Base-by-base conservation (phyloP, 1,139 yeast genomes). In the Candida mesenterica region DNA sequence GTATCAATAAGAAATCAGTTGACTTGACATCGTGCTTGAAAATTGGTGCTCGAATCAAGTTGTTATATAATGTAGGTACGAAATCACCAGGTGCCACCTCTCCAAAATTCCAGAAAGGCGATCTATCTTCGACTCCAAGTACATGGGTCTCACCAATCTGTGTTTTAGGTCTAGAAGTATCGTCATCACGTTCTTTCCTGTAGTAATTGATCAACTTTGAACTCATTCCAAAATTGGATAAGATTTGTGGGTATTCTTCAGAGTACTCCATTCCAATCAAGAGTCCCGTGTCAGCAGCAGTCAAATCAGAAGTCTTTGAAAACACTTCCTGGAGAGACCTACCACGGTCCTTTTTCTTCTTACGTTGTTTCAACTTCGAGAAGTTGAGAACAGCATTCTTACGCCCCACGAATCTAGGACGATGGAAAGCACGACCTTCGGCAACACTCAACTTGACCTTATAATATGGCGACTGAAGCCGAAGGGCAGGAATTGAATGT, bases 81-180 rank as follows among this genome's bases (percentile, higher is more conserved):
- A 88, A 79, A 49, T 84, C 88, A 3, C 98, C 99, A 2, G 90
- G 87, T 34, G 89, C 96, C 10, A 94, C 97, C 61, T 85, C 86
- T 2, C 99, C 99, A 66, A 89, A 94, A 56, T 90, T 92, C 98
- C 98, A 94, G 55, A 92, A 94, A 9, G 99, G 97, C 9, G 96
- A 86, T 49, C 95, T 75, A 59, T 94, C 99, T 53, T 89, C 96
- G 2, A 87, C 88, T 13, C 97, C 97, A 28, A 94, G 68, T 3
- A 94, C 96, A 60, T 87, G 95, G 0, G 98, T 92, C 58, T 94
- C 99, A 34, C 99, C 99, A 29, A 89, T 72, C 1, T 88, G 78
- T 7, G 90, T 72, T 50, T 90, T 90, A 0, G 98, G 98, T 43
- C 98, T 77, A 4, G 85, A 72, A 5, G 79, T 76, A 55, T 94